Conservation (phyloP, 257 asterid genomes). For the Petunia secreta region DNA sequence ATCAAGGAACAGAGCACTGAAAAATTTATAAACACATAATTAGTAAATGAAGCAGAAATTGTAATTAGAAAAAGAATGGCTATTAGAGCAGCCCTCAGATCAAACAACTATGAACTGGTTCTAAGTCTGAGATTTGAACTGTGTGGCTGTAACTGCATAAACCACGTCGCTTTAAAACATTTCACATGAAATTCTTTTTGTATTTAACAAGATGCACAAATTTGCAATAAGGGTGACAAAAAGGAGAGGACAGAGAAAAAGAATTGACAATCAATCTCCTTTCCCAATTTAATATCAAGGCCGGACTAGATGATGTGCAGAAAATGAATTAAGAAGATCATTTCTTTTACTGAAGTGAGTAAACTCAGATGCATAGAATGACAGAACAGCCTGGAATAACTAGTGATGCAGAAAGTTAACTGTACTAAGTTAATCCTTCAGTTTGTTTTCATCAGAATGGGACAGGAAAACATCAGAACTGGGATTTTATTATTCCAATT, state of each 20-base stretch:
- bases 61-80: not conserved
- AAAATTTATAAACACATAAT: constrained; percentile 26
- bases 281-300: not conserved
- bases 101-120: not conserved
- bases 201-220: not conserved
- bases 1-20: constrained; percentile 57
- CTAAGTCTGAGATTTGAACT: not conserved
- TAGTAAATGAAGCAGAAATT: constrained; percentile 9
- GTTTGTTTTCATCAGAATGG: not conserved
- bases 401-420: not conserved
- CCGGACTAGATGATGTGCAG: not conserved
- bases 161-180: not conserved
- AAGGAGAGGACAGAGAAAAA: not conserved
- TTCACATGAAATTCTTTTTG: not conserved
- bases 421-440: not conserved
- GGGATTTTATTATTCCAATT: not conserved
- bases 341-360: not conserved
- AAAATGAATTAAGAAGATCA: not conserved
- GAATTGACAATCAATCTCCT: not conserved
- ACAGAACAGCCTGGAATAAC: not conserved
- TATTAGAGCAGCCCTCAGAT: not conserved
- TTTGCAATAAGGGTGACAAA: not conserved
- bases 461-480: not conserved
- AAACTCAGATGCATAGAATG: not conserved
- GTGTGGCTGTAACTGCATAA: not conserved